Evolutionary conservation across 805 yeast species (phyloP), one percentile per base, ranked within the genome.

Genomic region (Saccharomycopsis amapae): DNA sequence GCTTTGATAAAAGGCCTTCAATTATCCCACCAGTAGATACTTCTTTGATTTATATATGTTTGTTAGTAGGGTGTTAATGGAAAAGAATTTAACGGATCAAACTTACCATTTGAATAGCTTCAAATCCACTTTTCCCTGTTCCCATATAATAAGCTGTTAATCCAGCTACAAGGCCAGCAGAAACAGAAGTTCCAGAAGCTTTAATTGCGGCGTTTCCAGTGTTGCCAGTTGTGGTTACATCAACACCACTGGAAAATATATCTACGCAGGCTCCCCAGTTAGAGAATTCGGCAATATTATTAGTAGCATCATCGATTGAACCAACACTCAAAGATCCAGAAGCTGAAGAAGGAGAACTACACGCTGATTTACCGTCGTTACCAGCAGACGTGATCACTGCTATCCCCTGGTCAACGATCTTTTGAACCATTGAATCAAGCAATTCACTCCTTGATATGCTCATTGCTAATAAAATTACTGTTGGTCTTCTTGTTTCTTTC

Each of bases 191-290:
- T 1, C 79, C 79, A 12, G 75, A 67, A 24, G 60, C 60, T 7
- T 62, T 55, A 3, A 62, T 55, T 12, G 65, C 45, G 25, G 51
- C 60, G 7, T 58, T 56, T 2, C 58, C 50, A 23, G 62, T 55
- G 24, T 58, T 61, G 40, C 67, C 63, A 10, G 72, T 63, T 1
- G 76, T 72, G 18, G 63, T 53, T 18, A 74, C 66, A 34, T 65
- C 64, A 22, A 68, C 69, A 5, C 79, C 79, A n/a, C 73, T 68
- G 0, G 78, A 66, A 51, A 68, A 72, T 12, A 73, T 54, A 48
- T 75, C 78, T 19, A 75, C 76, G 54, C 79, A 74, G n/a, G 63
- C 59, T 5, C 79, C 79, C 66, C 67, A 70, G 58, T 74, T 73
- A 19, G 70, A 62, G 52, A 69, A 68, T 35, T 53, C 48, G 4